A percentile compares a stretch with the other conserved stretches of the same genome.
Conservation (phyloP, 805 yeast species). For the Saturnispora hagleri region DNA sequence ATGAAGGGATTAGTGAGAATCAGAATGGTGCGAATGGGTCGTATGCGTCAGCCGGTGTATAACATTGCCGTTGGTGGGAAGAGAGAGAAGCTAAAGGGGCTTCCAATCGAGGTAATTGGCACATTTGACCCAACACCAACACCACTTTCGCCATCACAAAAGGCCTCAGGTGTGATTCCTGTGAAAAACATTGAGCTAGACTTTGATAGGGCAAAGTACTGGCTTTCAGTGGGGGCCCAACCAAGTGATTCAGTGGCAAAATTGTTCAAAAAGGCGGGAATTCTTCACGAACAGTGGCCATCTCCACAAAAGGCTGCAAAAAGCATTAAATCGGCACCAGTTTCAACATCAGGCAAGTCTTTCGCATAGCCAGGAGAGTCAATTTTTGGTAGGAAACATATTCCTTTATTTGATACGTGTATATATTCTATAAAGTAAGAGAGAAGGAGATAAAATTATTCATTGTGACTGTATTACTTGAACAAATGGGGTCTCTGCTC, state of each 20-base stretch:
- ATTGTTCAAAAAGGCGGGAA: constrained; percentile 71
- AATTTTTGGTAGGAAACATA: background rate
- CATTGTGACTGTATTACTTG: constrained; percentile 1
- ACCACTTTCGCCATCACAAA: constrained; percentile 55
- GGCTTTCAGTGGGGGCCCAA: constrained; percentile 97
- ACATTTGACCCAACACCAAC: constrained; percentile 81
- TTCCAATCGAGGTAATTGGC: constrained; percentile 93
- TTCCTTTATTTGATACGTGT: background rate
- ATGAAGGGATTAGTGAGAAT: constrained; percentile 75
- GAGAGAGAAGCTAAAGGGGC: constrained; percentile 68
- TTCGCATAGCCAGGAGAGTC: constrained; percentile 16
- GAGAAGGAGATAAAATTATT: background rate
- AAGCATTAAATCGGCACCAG: constrained; percentile 8
- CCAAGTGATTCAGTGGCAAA: constrained; percentile 76
- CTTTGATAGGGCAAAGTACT: constrained; percentile 82
- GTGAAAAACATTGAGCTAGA: constrained; percentile 76
- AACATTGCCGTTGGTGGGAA: constrained; percentile 84
- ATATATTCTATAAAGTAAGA: background rate
- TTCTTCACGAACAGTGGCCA: constrained; percentile 52
- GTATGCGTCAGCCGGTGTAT: constrained; percentile 78
- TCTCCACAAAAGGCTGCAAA: constrained; percentile 30
- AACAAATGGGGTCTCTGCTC: constrained; percentile 31
- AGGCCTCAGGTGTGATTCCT: constrained; percentile 45
- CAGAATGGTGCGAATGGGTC: constrained; percentile 87
- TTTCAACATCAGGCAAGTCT: constrained; percentile 18